Base-by-base conservation (phyloP, 2,329 filamentous ascomycete species). In the Beauveria sp. region DNA sequence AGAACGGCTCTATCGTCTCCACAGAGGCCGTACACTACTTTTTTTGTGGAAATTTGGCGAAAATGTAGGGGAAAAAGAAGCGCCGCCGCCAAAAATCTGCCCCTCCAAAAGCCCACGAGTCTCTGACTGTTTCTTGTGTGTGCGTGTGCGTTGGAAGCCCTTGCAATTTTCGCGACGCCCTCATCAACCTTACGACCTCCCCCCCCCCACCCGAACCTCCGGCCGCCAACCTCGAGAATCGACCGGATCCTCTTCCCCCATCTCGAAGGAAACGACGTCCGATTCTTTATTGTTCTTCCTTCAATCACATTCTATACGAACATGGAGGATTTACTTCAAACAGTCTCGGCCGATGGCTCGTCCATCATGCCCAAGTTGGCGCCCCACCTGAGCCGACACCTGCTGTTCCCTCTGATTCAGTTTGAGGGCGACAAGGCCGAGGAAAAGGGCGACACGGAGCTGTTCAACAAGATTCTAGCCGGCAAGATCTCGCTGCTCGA, bases 361-460 rank as follows among this genome's bases (percentile, higher is more conserved):
- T 89, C 88, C 74, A 85, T 98, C 66, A 85, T 97, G 70, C 90
- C 91, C 70, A 92, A 93, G 78, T 82, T 99, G 72, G 89, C 97
- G 74, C 87, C 87, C 68, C 87, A 96, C 76, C 90, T 99, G 76
- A 95, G 97, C 81, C 88, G 95, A 69, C 95, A 99, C 76, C 83
- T 99, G 70, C 90, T 98, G 73, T 99, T 96, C 79, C 95, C 95
- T 67, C 85, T 99, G 66, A 88, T 99, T 74, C 93, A 97, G 79
- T 97, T 96, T 77, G 84, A 89, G 71, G 87, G 87, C 71, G 87
- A 88, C 72, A 87, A 91, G 75, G 88, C 96, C 67, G 87, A 92
- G 74, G 89, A 92, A 71, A 84, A 86, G 68, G 84, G 82, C 70
- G 80, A 84, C 63, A 78, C 79, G 64, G 77, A 73, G 45, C 77